Conservation (phyloP, 208 protist genomes). For the Willaertia magna region DNA sequence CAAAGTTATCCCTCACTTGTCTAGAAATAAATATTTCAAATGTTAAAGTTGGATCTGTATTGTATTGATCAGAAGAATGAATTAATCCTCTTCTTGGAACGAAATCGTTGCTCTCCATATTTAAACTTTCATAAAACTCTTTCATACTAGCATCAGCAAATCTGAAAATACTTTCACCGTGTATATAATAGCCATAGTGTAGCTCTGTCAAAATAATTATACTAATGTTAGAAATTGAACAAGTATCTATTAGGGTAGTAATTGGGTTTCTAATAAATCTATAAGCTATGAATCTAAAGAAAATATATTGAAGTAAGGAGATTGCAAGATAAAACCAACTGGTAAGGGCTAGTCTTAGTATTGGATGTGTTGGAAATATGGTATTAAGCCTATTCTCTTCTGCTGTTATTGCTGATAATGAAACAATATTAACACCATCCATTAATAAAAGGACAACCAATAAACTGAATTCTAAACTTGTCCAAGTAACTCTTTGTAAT, state of each 20-base stretch:
- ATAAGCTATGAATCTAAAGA: conserved; percentile 40
- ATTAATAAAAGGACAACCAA: conserved; percentile 2
- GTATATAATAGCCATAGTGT: conserved; percentile 69
- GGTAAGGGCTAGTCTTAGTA: neutral
- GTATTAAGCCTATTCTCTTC: neutral
- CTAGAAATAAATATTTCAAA: neutral
- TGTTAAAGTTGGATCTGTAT: neutral
- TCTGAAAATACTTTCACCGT: conserved; percentile 66
- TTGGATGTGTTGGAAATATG: neutral
- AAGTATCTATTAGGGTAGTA: conserved; percentile 65
- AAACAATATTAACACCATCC: neutral
- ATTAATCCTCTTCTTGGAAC: neutral
- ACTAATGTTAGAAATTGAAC: conserved; percentile 71
- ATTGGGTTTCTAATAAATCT: conserved; percentile 64
- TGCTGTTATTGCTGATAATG: neutral
- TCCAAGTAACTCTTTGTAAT: neutral
- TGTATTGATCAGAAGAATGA: neutral
- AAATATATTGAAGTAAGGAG: neutral
- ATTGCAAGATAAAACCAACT: neutral
- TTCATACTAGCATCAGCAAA: conserved; percentile 63
- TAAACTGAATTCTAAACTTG: conserved; percentile 6
- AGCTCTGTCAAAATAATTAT: conserved; percentile 61
- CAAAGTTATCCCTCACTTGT: neutral
- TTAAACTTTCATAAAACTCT: neutral
- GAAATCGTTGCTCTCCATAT: neutral